These are phyloP conservation scores for Glycyrrhiza uralensis DNA, from an alignment of 306 rosid species.

Conservation along the genomic window DNA sequence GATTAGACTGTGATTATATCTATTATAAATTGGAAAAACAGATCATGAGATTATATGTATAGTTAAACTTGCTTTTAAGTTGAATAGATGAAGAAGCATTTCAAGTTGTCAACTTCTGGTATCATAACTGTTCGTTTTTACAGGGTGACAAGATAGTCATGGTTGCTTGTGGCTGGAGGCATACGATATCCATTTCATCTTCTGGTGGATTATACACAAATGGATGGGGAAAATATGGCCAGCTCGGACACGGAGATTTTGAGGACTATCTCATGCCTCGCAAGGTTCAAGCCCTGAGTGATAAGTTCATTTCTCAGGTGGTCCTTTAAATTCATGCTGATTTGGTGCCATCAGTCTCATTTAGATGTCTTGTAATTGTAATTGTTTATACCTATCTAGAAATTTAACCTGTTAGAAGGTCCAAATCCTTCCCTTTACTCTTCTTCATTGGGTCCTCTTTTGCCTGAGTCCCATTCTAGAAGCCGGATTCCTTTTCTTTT, in stretches of 20 bases:
- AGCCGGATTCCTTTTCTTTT: not conserved
- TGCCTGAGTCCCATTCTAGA: not conserved
- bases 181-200: slow-evolving; percentile 77
- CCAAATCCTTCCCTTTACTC: not conserved
- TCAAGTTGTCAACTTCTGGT: slow-evolving; percentile 4
- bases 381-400: slow-evolving; percentile 5
- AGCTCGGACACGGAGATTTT: slow-evolving; percentile 90
- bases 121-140: slow-evolving; percentile 15
- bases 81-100: not conserved
- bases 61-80: not conserved
- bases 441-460: not conserved
- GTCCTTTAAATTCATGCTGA: slow-evolving; percentile 13
- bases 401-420: not conserved
- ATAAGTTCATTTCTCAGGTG: slow-evolving; percentile 62
- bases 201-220: slow-evolving; percentile 66
- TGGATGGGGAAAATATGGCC: slow-evolving; percentile 99
- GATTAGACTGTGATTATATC: not conserved
- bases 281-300: slow-evolving; percentile 65
- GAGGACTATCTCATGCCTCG: slow-evolving; percentile 81
- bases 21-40: not conserved
- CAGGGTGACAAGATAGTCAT: slow-evolving; percentile 71
- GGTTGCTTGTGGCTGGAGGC: slow-evolving; percentile 99
- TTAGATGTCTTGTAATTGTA: not conserved
- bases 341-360: slow-evolving; percentile 7
- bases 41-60: not conserved